Conservation (phyloP, 768 basidiomycete genomes). For the Psilocybe cubensis region DNA sequence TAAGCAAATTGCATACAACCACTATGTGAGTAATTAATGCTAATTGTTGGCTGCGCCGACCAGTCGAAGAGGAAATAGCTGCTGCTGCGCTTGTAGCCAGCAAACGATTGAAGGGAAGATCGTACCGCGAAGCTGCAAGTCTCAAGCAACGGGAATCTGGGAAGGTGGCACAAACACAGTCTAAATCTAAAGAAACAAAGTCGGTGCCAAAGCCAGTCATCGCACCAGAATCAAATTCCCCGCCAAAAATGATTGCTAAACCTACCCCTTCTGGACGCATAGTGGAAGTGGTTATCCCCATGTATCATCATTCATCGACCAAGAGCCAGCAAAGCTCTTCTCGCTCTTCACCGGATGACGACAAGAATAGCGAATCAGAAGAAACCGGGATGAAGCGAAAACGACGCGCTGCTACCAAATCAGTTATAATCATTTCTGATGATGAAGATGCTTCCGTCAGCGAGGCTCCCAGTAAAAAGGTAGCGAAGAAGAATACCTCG, state of each 20-base stretch:
- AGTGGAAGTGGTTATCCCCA: slow-evolving; percentile 62
- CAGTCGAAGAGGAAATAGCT: slow-evolving; percentile 50
- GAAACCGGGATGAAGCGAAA: slow-evolving; percentile 40
- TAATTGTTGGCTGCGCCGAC: not conserved
- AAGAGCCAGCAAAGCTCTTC: slow-evolving; percentile 26
- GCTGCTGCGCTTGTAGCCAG: slow-evolving; percentile 47
- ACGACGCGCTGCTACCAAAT: slow-evolving; percentile 43
- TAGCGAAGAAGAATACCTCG: slow-evolving; percentile 22
- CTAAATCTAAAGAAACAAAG: slow-evolving; percentile 5
- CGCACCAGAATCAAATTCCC: slow-evolving; percentile 10
- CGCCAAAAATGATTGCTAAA: slow-evolving; percentile 13
- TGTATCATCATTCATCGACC: slow-evolving; percentile 22
- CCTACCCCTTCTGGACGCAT: slow-evolving; percentile 41
- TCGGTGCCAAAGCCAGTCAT: not conserved
- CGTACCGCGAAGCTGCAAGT: slow-evolving; percentile 64
- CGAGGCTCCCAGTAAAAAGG: slow-evolving; percentile 30
- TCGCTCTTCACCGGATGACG: slow-evolving; percentile 34
- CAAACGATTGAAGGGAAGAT: slow-evolving; percentile 78
- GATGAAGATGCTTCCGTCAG: slow-evolving; percentile 48
- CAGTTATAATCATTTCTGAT: slow-evolving; percentile 54
- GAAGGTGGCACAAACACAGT: slow-evolving; percentile 1
- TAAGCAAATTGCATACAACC: slow-evolving; percentile 33
- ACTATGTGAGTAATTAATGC: not conserved
- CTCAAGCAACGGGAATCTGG: slow-evolving; percentile 21
- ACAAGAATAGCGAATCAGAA: slow-evolving; percentile 39